Conservation (phyloP, 305 asterid genomes). For the Ruellia speciosa region DNA sequence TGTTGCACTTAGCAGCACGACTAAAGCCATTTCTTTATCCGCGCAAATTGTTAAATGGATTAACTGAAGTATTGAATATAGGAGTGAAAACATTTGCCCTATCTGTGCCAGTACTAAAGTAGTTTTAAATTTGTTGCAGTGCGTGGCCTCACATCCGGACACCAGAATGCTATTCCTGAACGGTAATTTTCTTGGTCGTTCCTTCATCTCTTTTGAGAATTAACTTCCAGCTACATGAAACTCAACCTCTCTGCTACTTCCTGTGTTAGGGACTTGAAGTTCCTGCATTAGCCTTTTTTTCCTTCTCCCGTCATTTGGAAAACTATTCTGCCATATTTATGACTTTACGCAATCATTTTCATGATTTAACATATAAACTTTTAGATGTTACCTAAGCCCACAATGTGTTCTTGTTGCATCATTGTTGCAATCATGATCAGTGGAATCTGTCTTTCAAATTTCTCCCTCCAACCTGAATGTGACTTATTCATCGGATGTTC, state of each 20-base stretch:
- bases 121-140: constrained; percentile 37
- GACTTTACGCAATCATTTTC: no score
- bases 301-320: no score
- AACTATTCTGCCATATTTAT: no score
- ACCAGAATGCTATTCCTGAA: constrained; percentile 69
- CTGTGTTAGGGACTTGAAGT: no score
- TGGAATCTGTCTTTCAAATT: no score
- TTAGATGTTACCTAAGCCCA: no score
- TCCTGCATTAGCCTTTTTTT: no score
- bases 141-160: constrained; percentile 73
- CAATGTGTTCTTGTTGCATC: constrained; percentile 6
- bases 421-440: background rate
- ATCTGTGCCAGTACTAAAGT: constrained; percentile 14
- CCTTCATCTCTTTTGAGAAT: constrained; percentile 5
- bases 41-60: background rate
- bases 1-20: no score
- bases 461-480: background rate
- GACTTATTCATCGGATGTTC: constrained; percentile 15
- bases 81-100: background rate
- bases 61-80: background rate
- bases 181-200: constrained; percentile 37
- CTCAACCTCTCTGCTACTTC: no score
- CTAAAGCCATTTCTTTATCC: no score
- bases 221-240: background rate
- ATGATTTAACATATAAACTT: no score